Evolutionary conservation across 805 yeast species (phyloP).

Genomic region (Myxozyma neglecta): DNA sequence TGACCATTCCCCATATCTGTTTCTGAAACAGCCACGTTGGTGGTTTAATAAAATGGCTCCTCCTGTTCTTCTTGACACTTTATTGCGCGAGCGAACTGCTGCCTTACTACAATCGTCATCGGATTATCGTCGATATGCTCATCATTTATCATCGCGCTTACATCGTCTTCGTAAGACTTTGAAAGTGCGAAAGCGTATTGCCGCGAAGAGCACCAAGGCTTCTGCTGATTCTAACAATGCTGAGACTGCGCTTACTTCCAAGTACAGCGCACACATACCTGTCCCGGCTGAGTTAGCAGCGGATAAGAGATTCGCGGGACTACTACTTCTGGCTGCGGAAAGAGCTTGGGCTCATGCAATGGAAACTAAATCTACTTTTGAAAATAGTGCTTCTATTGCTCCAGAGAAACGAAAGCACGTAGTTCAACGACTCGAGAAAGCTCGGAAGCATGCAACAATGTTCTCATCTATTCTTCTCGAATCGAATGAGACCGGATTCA

Average conservation of each 20-base stretch:
- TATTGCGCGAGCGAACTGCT: conserved; percentile 52
- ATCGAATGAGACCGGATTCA: conserved; percentile 24
- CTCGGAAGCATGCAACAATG: conserved; percentile 41
- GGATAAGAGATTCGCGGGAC: conserved; percentile 55
- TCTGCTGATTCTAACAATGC: background rate
- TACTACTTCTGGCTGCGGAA: conserved; percentile 70
- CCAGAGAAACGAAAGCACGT: conserved; percentile 52
- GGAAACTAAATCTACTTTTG: conserved; percentile 51
- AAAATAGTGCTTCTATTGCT: conserved; percentile 13
- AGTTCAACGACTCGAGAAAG: conserved; percentile 66
- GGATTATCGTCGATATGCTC: conserved; percentile 71
- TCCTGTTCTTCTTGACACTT: conserved; percentile 20
- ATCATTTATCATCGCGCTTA: conserved; percentile 58
- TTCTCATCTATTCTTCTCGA: background rate
- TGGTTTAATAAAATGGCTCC: conserved; percentile 10
- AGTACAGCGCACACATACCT: conserved; percentile 47
- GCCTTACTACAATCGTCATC: conserved; percentile 64
- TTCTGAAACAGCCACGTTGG: too few species aligned
- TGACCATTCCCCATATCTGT: too few species aligned
- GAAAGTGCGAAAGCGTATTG: conserved; percentile 60
- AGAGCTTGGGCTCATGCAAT: conserved; percentile 70
- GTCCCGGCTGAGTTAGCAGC: conserved; percentile 50
- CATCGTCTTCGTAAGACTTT: conserved; percentile 65
- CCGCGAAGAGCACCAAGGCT: conserved; percentile 56
- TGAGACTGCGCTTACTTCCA: background rate